Evolutionary conservation across 225 moss, liverwort and hornwort genomes (phyloP).

Genomic region (Polytrichum formosum): DNA sequence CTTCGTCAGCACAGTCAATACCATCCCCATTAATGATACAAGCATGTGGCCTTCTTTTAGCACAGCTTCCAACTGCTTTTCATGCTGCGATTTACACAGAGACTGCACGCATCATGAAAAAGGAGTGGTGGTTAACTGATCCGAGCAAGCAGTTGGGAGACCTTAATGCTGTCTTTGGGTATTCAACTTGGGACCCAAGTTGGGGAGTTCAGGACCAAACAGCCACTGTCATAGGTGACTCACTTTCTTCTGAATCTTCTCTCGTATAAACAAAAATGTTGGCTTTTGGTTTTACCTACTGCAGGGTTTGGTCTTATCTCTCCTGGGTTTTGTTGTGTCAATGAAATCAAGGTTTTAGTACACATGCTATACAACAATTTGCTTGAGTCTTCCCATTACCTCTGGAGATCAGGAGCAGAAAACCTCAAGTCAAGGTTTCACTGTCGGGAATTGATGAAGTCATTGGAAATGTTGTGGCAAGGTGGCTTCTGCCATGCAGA

Average conservation of each 20-base stretch:
- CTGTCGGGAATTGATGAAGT: no score
- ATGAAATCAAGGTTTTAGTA: no score
- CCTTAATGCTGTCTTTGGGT: conserved; percentile 75
- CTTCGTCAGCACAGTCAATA: conserved; percentile 33
- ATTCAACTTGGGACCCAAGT: conserved; percentile 88
- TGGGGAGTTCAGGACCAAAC: conserved; percentile 95
- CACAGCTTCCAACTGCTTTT: conserved; percentile 83
- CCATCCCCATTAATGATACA: conserved; percentile 77
- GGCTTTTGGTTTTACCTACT: not conserved
- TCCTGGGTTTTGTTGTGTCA: no score
- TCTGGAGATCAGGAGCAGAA: no score
- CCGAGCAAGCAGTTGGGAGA: conserved; percentile 68
- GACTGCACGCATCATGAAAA: conserved; percentile 73
- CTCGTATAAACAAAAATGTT: not conserved
- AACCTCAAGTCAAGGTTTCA: no score
- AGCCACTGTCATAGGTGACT: conserved; percentile 68
- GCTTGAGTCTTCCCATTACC: no score
- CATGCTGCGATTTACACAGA: conserved; percentile 74
- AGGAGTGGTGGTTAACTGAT: conserved; percentile 96
- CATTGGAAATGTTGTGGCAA: no score
- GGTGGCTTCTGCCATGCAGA: no score
- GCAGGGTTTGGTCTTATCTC: no score
- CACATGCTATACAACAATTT: no score
- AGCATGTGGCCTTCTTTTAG: conserved; percentile 92
- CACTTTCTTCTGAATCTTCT: not conserved